phyloP scores from a whole-genome alignment of 768 basidiomycete species.

The Clitopilus passeckerianus region DNA sequence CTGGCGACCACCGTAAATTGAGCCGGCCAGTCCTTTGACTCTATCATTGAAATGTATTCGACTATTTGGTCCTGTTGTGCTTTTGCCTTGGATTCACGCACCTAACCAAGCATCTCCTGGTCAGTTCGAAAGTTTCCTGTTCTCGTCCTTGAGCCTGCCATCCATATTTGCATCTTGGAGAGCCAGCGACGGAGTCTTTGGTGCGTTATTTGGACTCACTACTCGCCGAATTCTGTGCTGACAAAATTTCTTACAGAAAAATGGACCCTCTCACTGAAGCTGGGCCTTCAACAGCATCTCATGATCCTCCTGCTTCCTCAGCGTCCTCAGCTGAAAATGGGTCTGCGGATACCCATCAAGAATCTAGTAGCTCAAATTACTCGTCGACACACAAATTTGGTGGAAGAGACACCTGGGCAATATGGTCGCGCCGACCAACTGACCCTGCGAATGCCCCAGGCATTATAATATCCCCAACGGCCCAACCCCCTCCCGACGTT shows the following conservation, averaged over 20 bases:
- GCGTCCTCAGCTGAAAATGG: not conserved
- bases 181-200: not conserved
- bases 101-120: not conserved
- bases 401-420: conserved; percentile 39
- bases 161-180: not conserved
- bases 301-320: not conserved
- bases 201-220: not conserved
- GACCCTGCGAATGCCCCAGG: conserved; percentile 62
- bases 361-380: not conserved
- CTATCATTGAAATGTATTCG: too few relatives aligned
- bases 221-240: not conserved
- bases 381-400: not conserved
- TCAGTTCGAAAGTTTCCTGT: not conserved
- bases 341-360: not conserved
- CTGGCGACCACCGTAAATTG: too few relatives aligned
- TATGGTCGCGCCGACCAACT: conserved; percentile 70
- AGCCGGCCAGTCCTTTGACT: too few relatives aligned
- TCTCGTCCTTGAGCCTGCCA: not conserved
- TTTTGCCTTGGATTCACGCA: not conserved
- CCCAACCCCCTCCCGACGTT: conserved; percentile 57
- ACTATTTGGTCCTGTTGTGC: too few relatives aligned
- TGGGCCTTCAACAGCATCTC: not conserved
- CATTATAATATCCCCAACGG: conserved; percentile 64
- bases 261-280: not conserved
- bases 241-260: not conserved